These are phyloP conservation scores for Cyclospora cayetanensis DNA, from an alignment of 169 alveolate species.

Conservation along the genomic window DNA sequence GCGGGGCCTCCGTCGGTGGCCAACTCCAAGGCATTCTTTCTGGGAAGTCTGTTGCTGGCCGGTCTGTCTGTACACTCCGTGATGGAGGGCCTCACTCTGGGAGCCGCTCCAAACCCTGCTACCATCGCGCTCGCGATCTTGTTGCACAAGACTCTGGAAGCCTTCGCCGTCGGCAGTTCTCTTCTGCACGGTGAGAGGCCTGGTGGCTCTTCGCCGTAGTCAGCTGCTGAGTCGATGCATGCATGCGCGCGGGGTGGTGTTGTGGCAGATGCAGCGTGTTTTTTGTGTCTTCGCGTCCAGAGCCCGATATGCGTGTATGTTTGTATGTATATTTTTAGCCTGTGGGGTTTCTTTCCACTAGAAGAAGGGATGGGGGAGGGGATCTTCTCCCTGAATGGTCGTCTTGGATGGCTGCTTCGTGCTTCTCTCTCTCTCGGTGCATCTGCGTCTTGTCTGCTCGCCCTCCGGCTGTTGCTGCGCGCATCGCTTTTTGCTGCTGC, in stretches of 20 bases:
- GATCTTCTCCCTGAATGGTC: too few relatives aligned
- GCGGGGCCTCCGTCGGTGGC: neutral
- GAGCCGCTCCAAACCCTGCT: slow-evolving; percentile 33
- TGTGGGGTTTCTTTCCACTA: too few relatives aligned
- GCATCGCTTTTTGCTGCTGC: slow-evolving; percentile 34
- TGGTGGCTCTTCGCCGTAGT: neutral
- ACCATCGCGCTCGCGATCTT: slow-evolving; percentile 53
- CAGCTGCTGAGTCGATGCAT: too few relatives aligned
- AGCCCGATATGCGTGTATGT: neutral
- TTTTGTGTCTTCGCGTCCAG: neutral
- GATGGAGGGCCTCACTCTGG: slow-evolving; percentile 53
- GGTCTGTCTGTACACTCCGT: slow-evolving; percentile 66
- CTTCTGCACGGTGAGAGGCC: slow-evolving; percentile 43
- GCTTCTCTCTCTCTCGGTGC: neutral
- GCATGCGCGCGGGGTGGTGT: too few relatives aligned
- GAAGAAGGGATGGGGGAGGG: too few relatives aligned
- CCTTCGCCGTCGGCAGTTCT: slow-evolving; percentile 61
- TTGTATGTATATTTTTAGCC: neutral
- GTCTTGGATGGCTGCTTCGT: too few relatives aligned
- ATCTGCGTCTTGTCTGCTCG: neutral
- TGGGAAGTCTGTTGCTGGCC: slow-evolving; percentile 41
- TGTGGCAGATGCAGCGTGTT: neutral
- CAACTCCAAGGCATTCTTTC: neutral
- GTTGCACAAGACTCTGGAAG: slow-evolving; percentile 53
- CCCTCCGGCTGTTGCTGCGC: neutral